Conservation (phyloP, 2,329 filamentous ascomycete genomes). For the Neobulgaria alba region DNA sequence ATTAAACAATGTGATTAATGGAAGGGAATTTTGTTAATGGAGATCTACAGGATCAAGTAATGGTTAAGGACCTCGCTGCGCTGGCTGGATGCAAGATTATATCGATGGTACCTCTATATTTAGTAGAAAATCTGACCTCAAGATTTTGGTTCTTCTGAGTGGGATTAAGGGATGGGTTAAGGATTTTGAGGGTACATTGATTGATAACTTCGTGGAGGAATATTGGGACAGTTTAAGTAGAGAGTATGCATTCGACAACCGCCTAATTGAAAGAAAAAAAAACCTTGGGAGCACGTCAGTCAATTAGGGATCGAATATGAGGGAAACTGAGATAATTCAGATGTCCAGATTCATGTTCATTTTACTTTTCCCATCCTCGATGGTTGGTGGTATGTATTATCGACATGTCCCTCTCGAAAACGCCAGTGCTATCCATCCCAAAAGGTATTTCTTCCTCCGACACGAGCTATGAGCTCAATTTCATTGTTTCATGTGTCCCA, state of each 20-base stretch:
- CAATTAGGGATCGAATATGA: no score
- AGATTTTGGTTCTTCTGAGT: neutral
- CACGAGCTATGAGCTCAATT: no score
- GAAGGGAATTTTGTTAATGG: neutral
- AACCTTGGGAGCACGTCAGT: no score
- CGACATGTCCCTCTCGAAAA: neutral
- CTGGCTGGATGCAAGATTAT: neutral
- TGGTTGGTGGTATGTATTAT: neutral
- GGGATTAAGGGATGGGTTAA: neutral
- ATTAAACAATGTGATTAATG: no score
- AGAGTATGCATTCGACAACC: no score
- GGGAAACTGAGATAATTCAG: no score
- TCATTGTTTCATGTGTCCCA: conserved; percentile 1
- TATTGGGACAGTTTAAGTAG: neutral
- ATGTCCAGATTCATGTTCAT: neutral
- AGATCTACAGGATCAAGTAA: neutral
- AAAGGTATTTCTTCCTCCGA: no score
- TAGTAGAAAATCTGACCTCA: conserved; percentile 23
- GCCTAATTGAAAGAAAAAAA: neutral
- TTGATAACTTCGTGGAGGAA: neutral
- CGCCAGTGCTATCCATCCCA: neutral
- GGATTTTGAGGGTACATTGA: neutral
- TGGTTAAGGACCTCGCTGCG: neutral
- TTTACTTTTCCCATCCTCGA: neutral
- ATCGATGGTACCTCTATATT: conserved; percentile 31